Base-by-base conservation (phyloP, 148 eudicot genomes). In the Camellia granthamiana region DNA sequence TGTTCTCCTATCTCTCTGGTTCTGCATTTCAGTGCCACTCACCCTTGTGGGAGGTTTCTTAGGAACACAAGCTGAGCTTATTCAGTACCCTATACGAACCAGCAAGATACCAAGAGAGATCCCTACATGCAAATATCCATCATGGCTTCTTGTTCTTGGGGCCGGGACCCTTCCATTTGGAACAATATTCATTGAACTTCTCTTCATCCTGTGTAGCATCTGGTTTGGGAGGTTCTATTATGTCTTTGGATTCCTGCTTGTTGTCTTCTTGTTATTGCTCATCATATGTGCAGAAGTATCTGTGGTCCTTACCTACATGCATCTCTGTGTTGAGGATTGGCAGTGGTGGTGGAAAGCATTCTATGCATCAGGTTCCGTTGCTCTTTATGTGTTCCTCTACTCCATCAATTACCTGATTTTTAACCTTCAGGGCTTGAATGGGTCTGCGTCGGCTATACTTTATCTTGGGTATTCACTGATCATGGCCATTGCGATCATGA, bases 331-430 rank as follows among this genome's bases (percentile, higher is more conserved):
- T 43, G 92, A 89, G 81, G 94, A 91, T 62, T 91, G 94, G 94
- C 80, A 84, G 63, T 91, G 94, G 94, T 91, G 94, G 94, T 91
- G 94, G 94, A 91, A 91, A 62, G 85, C 94, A 0, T 91, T 89
- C 82, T 91, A 74, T 69, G 91, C 91, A 18, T 87, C 94, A 0
- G 94, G 94, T 15, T 89, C 94, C 0, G 91, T 88, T 79, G 77
- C 92, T 12, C 79, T 91, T 5, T 91, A 89, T n/a, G 88, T 91
- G 49, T 91, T 91, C 89, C 84, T 89, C 5, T 89, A 89, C 85
- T 91, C 94, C 66, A 85, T 91, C 59, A 88, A 86, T 18, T 91
- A 89, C 81, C 79, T 91, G 80, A 87, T 91, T 60, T 89, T 88
- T 21, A 89, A 91, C 72, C 87, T 91, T 16, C 81, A 87, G 80